A percentile compares a stretch with the other conserved stretches of the same genome.
phyloP scores from a whole-genome alignment of 2,329 filamentous ascomycete genomes.

The Aureobasidium subglaciale region DNA sequence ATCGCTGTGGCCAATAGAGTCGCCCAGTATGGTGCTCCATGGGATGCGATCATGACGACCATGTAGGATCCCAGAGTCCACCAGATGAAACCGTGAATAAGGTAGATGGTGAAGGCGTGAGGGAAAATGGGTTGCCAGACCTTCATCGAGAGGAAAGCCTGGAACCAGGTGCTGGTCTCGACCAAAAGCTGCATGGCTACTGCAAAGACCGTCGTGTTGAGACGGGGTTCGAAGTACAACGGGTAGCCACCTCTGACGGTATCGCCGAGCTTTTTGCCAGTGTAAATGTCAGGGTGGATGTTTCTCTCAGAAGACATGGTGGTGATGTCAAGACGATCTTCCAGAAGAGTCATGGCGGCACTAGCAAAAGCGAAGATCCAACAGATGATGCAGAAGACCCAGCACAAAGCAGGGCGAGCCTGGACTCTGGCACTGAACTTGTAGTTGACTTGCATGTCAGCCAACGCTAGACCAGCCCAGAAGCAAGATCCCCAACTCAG shows the following conservation, averaged over 20 bases:
- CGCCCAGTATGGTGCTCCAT: slow-evolving; percentile 28
- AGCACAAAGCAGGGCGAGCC: slow-evolving; percentile 30
- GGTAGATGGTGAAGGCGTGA: slow-evolving; percentile 44
- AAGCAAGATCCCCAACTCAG: slow-evolving; percentile 41
- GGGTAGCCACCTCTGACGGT: slow-evolving; percentile 34
- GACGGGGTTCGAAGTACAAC: slow-evolving; percentile 37
- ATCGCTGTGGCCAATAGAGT: slow-evolving; percentile 31
- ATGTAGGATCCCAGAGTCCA: slow-evolving; percentile 35
- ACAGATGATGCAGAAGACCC: slow-evolving; percentile 30
- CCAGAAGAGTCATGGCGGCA: slow-evolving; percentile 33
- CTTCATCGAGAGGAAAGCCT: slow-evolving; percentile 36
- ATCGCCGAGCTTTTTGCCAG: slow-evolving; percentile 32
- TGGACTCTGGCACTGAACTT: slow-evolving; percentile 36
- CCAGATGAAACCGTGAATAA: slow-evolving; percentile 43
- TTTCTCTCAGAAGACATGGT: slow-evolving; percentile 36
- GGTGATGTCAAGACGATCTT: slow-evolving; percentile 32
- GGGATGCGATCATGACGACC: slow-evolving; percentile 28
- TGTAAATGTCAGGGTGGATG: slow-evolving; percentile 36
- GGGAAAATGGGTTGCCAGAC: slow-evolving; percentile 39
- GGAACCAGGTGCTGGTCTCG: slow-evolving; percentile 32
- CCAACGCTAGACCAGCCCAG: slow-evolving; percentile 39
- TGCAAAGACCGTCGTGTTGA: slow-evolving; percentile 38
- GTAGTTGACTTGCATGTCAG: slow-evolving; percentile 42
- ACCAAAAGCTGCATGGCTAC: slow-evolving; percentile 30
- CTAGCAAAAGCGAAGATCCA: background rate